Base-by-base conservation (phyloP, 1,139 yeast genomes). In the Yamadazyma siamensis region DNA sequence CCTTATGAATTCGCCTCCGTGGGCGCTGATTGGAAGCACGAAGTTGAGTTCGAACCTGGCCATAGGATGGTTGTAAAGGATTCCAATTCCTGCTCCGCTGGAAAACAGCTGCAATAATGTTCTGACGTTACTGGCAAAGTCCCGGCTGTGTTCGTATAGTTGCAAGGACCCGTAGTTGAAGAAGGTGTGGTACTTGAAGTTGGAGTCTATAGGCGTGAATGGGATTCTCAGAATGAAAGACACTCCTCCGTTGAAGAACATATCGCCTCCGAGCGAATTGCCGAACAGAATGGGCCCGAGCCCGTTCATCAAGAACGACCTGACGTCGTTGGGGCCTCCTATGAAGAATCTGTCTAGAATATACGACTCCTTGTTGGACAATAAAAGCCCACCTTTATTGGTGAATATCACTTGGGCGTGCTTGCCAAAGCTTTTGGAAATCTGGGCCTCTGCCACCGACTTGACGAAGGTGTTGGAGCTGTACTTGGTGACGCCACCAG, bases 41-140 rank as follows among this genome's bases (percentile, higher is more conserved):
- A 89, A 80, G 53, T 88, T 89, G 43, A 91, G 71, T 57, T 91
- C 98, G 49, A 91, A 84, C 40, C 97, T 70, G 0, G 97, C 97
- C 56, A 78, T 76, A 2, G 95, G 94, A 51, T 88, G 95, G 40
- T 80, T 79, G 52, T 82, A 87, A 13, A 86, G 69, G 4, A 91
- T 43, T 1, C 98, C 98, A 34, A 80, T 40, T 2, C 96, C 96
- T 23, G 66, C 59, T 20, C 89, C 71, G 1, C 77, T 53, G 3
- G 87, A 76, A 29, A 56, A 49, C 29, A 64, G 61, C 9, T 44
- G 37, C 3, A 43, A 26, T 21, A 76, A 42, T 4, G 51, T 42
- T n/a, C 44, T 42, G 2, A 61, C 9, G 13, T 56, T 48, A 10
- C 47, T 39, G 5, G 25, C 16, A 10, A 22, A 19, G 3, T 23